Evolutionary conservation across 306 rosid genomes (phyloP), one percentile per base, ranked within the genome.

Genomic region (Sicyos edulis): DNA sequence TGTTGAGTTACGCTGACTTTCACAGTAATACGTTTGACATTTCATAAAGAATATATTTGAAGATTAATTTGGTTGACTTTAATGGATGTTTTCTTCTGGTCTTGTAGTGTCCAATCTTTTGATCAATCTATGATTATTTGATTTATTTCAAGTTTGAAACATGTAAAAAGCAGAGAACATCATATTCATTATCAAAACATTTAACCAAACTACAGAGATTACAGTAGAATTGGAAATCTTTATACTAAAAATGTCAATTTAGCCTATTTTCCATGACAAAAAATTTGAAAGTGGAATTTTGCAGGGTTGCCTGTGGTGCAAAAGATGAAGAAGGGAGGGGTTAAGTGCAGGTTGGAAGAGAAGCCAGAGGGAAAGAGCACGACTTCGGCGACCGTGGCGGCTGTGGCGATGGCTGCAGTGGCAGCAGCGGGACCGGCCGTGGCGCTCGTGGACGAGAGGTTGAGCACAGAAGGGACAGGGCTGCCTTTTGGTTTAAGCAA

Each of bases 381-480:
- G 51, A 34, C 21, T 42, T 12, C 64, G 2, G 63, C 14, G 5
- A 71, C 50, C 14, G 12, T 72, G 22, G 76, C 24, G 71, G 52
- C 75, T 49, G 87, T 86, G 10, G 92, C 90, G 40, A 85, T 80
- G 16, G 29, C 81, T 54, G 86, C 88, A 10, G 77, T 89, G 68
- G 80, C 84, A 29, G 73, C 81, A 81, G 78, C 93, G 9, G 80
- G 91, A 61, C 96, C 98, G 8, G 96, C 96, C 55, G 83, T 88
- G 90, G 96, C 91, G 42, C 73, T 93, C 84, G 98, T 93, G 82
- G 98, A 93, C 73, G 98, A 93, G 16, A 87, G 98, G 79, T 0
- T 93, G 86, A 75, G 74, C 87, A 93, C 98, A n/a, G 98, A 93
- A 79, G 98, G 98, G 52, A 90, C 98, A 12, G 98, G 98, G 20